phyloP scores from a whole-genome alignment of 2,329 filamentous ascomycete species.

The Ceratocystis huliohia region DNA sequence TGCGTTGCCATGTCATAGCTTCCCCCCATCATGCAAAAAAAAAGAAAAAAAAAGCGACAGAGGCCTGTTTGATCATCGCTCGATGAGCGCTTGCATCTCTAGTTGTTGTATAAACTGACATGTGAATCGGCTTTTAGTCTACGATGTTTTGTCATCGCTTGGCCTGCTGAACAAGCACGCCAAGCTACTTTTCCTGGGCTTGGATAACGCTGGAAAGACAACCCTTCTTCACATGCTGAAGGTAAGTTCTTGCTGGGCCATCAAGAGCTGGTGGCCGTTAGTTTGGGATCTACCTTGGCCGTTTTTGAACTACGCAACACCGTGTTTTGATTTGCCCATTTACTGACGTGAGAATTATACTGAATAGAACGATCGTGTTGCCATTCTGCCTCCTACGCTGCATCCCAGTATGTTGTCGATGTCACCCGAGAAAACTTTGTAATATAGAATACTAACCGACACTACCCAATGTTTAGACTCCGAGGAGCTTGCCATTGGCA shows the following conservation, averaged over 20 bases:
- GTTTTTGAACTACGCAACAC: background rate
- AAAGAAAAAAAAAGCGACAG: background rate
- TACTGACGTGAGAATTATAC: background rate
- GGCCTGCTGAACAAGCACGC: constrained; percentile 91
- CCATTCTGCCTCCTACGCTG: constrained; percentile 77
- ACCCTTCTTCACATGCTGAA: constrained; percentile 92
- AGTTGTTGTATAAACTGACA: constrained; percentile 21
- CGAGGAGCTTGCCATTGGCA: constrained; percentile 84
- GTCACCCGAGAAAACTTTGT: background rate
- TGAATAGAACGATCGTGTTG: constrained; percentile 73
- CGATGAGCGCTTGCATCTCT: background rate
- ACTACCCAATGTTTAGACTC: constrained; percentile 44
- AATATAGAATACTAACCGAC: background rate
- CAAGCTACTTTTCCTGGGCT: constrained; percentile 84
- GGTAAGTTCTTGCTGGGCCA: constrained; percentile 38
- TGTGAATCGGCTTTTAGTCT: constrained; percentile 41
- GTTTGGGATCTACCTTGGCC: background rate
- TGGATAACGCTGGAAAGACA: constrained; percentile 91
- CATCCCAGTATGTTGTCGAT: constrained; percentile 60
- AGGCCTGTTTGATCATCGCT: background rate
- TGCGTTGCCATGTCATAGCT: background rate
- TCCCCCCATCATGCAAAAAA: background rate
- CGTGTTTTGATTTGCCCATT: background rate
- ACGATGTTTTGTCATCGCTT: constrained; percentile 75
- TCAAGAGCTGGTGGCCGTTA: background rate